Percentiles rank a stretch among this genome's conserved stretches.
These are phyloP conservation scores for Podospora fimiseda DNA, from an alignment of 495 filamentous ascomycete genomes.

Conservation along the genomic window DNA sequence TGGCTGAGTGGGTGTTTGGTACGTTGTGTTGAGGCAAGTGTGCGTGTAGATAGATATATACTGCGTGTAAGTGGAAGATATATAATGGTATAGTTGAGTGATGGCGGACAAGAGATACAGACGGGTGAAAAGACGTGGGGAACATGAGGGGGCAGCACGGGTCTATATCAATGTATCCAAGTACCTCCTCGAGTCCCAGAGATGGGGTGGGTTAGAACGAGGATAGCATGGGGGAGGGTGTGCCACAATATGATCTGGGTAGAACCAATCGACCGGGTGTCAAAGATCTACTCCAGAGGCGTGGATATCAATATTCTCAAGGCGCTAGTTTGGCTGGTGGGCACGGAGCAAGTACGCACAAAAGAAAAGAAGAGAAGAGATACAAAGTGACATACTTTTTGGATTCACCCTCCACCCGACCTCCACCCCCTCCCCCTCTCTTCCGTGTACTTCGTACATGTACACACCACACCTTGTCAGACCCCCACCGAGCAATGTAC, in stretches of 20 bases:
- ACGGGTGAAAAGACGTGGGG: conserved; percentile 1
- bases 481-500: too few species aligned
- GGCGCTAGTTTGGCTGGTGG: background rate
- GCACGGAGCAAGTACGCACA: conserved; percentile 2
- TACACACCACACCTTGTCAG: too few species aligned
- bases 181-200: conserved; percentile 7
- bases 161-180: conserved; percentile 27
- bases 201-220: conserved; percentile 15
- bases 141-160: conserved; percentile 10
- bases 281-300: conserved; percentile 23
- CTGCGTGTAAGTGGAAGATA: conserved; percentile 1
- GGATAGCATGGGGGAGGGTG: too few species aligned
- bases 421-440: too few species aligned
- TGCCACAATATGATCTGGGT: too few species aligned
- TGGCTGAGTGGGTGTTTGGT: too few species aligned
- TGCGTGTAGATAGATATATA: conserved; percentile 4
- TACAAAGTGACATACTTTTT: background rate
- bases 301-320: background rate
- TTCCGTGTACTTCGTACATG: too few species aligned
- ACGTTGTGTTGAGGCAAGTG: too few species aligned
- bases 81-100: background rate
- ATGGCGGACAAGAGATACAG: conserved; percentile 9
- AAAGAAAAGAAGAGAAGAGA: background rate
- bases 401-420: too few species aligned
- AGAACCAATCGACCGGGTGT: conserved; percentile 22